phyloP scores from a whole-genome alignment of 306 rosid genomes.

The Lupinus albus region DNA sequence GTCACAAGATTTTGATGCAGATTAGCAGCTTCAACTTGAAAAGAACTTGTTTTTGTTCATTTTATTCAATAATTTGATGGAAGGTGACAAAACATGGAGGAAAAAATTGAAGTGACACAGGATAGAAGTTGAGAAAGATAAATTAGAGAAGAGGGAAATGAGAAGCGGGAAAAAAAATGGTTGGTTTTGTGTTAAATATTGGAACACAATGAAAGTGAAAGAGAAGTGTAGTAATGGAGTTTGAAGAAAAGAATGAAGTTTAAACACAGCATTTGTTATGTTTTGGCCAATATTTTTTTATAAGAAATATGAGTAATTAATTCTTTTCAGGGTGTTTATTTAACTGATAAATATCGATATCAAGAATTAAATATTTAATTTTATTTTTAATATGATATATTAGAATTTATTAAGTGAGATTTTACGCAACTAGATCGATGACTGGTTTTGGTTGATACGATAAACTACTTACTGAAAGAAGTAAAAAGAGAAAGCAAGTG shows the following conservation, averaged over 20 bases:
- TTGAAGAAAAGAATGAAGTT: constrained; percentile 55
- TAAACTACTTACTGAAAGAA: constrained; percentile 33
- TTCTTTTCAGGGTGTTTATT: too few relatives aligned
- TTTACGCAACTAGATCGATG: too few relatives aligned
- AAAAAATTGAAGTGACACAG: not conserved
- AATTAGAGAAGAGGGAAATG: not conserved
- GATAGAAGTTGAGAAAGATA: constrained; percentile 12
- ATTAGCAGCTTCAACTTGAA: constrained; percentile 34
- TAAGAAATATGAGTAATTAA: too few relatives aligned
- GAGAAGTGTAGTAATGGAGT: constrained; percentile 34
- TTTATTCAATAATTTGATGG: not conserved
- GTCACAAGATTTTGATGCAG: constrained; percentile 9
- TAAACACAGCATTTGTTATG: constrained; percentile 52
- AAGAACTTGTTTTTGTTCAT: not conserved
- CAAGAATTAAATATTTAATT: too few relatives aligned
- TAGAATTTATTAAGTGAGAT: too few relatives aligned
- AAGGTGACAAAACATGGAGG: not conserved
- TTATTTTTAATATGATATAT: too few relatives aligned
- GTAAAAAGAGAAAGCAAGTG: constrained; percentile 54
- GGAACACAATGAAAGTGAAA: constrained; percentile 9
- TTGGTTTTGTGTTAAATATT: too few relatives aligned
- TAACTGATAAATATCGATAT: too few relatives aligned
- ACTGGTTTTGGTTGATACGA: constrained; percentile 13
- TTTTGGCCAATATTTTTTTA: not conserved
- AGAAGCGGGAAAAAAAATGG: not conserved